phyloP scores from a whole-genome alignment of 2,329 filamentous ascomycete species.

The Truncatella angustata region DNA sequence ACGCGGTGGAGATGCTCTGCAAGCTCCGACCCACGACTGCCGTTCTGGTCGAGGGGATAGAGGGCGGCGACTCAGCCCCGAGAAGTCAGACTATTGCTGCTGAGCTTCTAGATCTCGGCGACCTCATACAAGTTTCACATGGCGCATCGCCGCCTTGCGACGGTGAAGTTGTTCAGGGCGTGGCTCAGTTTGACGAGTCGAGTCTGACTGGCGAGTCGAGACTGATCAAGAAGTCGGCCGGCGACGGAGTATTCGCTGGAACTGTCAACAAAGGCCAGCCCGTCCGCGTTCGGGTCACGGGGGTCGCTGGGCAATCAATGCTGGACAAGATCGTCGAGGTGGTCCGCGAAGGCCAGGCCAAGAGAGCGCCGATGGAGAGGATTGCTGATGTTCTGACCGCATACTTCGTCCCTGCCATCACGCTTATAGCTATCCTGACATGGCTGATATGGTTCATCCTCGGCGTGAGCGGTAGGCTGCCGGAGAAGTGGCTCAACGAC shows the following conservation, averaged over 20 bases:
- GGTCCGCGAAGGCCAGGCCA: slow-evolving; percentile 75
- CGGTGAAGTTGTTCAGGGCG: slow-evolving; percentile 62
- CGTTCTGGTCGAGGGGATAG: slow-evolving; percentile 51
- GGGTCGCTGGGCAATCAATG: slow-evolving; percentile 68
- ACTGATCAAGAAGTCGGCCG: slow-evolving; percentile 59
- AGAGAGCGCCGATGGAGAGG: slow-evolving; percentile 72
- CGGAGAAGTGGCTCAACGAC: slow-evolving; percentile 52
- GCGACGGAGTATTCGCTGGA: slow-evolving; percentile 68
- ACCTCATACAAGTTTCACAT: slow-evolving; percentile 71
- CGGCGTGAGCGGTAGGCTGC: slow-evolving; percentile 57
- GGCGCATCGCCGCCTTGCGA: slow-evolving; percentile 85
- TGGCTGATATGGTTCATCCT: slow-evolving; percentile 71
- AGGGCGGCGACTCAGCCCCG: background rate
- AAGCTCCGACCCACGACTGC: slow-evolving; percentile 78
- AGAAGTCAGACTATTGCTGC: slow-evolving; percentile 39
- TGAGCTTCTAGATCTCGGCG: slow-evolving; percentile 73
- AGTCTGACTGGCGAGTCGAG: slow-evolving; percentile 81
- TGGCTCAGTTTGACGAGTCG: slow-evolving; percentile 80
- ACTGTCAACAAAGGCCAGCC: slow-evolving; percentile 70
- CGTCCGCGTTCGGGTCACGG: slow-evolving; percentile 62
- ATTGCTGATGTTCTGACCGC: slow-evolving; percentile 71
- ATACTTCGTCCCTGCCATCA: slow-evolving; percentile 75
- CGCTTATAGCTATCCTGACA: slow-evolving; percentile 65
- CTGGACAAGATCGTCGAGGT: slow-evolving; percentile 76
- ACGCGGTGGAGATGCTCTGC: slow-evolving; percentile 77